These are phyloP conservation scores for Quercus suber DNA, from an alignment of 306 rosid species.

Conservation along the genomic window DNA sequence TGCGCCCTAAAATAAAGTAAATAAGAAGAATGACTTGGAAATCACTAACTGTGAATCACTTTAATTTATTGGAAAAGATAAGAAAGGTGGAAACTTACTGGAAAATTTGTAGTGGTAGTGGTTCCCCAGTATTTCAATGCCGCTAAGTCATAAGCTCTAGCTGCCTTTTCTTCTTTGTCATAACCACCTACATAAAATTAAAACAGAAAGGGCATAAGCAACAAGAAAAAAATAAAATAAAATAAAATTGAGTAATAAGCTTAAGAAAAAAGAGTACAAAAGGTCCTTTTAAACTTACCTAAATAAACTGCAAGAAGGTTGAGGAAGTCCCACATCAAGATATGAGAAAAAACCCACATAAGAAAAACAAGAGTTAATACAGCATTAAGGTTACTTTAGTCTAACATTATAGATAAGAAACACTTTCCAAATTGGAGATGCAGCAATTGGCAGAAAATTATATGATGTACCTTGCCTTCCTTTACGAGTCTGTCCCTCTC, in stretches of 20 bases:
- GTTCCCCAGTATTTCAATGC: conserved; percentile 96
- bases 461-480: conserved; percentile 80
- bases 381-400: neutral
- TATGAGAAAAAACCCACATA: neutral
- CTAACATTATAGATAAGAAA: neutral
- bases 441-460: neutral
- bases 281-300: conserved; percentile 53
- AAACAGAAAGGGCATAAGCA: neutral
- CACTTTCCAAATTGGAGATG: neutral
- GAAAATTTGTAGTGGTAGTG: conserved; percentile 90
- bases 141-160: conserved; percentile 90
- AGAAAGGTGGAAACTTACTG: conserved; percentile 41
- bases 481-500: conserved; percentile 96
- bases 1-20: neutral
- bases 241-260: neutral
- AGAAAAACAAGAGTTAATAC: conserved; percentile 15
- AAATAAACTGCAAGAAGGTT: conserved; percentile 65
- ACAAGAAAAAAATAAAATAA: too few relatives aligned
- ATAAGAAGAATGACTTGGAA: neutral
- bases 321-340: conserved; percentile 35
- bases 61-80: neutral
- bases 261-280: neutral
- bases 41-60: neutral
- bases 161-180: conserved; percentile 97
- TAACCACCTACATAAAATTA: conserved; percentile 59